These are phyloP conservation scores for Cyathus pygmaeus DNA, from an alignment of 1,284 basidiomycete species.

Conservation along the genomic window DNA sequence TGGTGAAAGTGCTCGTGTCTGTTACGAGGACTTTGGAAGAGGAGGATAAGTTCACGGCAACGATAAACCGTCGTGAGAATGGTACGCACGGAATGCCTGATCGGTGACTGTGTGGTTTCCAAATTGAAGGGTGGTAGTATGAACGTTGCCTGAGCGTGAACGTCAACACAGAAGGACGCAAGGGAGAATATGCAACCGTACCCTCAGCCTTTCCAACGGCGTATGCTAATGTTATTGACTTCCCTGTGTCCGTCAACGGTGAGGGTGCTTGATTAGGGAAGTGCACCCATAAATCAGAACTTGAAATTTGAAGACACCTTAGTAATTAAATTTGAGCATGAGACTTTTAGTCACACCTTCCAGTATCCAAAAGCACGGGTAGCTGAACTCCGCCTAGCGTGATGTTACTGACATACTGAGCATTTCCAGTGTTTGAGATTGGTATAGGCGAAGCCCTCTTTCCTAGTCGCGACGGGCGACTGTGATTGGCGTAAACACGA, in stretches of 20 bases:
- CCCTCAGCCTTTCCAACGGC: slow-evolving; percentile 75
- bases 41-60: background rate
- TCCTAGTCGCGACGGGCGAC: slow-evolving; percentile 22
- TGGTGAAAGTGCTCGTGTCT: slow-evolving; percentile 73
- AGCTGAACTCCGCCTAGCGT: slow-evolving; percentile 61
- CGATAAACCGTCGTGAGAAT: background rate
- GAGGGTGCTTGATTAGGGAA: slow-evolving; percentile 59
- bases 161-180: background rate
- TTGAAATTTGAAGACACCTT: slow-evolving; percentile 28
- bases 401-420: slow-evolving; percentile 68
- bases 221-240: slow-evolving; percentile 65
- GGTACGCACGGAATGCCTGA: slow-evolving; percentile 74
- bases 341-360: slow-evolving; percentile 52
- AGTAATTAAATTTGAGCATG: background rate
- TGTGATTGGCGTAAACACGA: slow-evolving; percentile 44
- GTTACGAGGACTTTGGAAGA: slow-evolving; percentile 65
- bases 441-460: slow-evolving; percentile 47
- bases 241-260: slow-evolving; percentile 60
- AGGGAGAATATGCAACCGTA: slow-evolving; percentile 35
- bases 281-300: slow-evolving; percentile 74
- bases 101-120: slow-evolving; percentile 66
- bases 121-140: slow-evolving; percentile 65
- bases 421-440: slow-evolving; percentile 68
- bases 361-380: slow-evolving; percentile 67
- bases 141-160: slow-evolving; percentile 67